Percentiles rank a stretch among this genome's conserved stretches.
These are phyloP conservation scores for Aspergillus sp. DNA, from an alignment of 2,329 filamentous ascomycete species.

Conservation along the genomic window DNA sequence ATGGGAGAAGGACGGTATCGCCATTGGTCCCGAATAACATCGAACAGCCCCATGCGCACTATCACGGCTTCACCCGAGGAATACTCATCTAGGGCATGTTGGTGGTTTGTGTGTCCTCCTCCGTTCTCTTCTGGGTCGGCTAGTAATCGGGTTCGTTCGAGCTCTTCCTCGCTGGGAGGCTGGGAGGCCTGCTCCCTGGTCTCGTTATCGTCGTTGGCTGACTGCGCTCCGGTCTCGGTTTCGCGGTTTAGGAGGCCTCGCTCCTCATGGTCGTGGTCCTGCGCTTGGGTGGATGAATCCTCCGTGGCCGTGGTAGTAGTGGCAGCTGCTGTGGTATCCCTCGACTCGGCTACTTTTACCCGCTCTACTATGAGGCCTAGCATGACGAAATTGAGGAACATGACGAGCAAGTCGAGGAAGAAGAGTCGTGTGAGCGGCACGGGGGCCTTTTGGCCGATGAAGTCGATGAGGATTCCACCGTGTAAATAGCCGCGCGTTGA, in stretches of 20 bases:
- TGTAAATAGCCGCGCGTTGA: conserved; percentile 57
- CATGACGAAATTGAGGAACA: conserved; percentile 58
- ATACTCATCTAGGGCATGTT: conserved; percentile 40
- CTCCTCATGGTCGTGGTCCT: conserved; percentile 62
- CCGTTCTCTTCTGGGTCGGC: conserved; percentile 33
- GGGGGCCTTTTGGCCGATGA: conserved; percentile 61
- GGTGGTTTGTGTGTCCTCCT: conserved; percentile 20
- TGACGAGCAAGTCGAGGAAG: conserved; percentile 53
- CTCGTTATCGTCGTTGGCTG: conserved; percentile 35
- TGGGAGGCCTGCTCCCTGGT: conserved; percentile 29
- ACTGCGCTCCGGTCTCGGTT: background rate
- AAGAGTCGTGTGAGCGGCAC: conserved; percentile 54
- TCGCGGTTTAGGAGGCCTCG: conserved; percentile 46
- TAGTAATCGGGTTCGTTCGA: conserved; percentile 33
- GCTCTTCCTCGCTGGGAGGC: conserved; percentile 19
- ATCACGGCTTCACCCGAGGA: conserved; percentile 38
- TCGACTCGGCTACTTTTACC: conserved; percentile 44
- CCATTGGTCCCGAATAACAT: conserved; percentile 42
- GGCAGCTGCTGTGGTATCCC: conserved; percentile 3
- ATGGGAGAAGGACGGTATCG: conserved; percentile 24
- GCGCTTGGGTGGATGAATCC: conserved; percentile 22
- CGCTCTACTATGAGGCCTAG: conserved; percentile 55
- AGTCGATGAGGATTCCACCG: conserved; percentile 64
- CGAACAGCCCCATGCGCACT: conserved; percentile 36
- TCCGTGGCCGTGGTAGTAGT: conserved; percentile 21